Evolutionary conservation across 345 rosid species (phyloP).

Genomic region (Aquilaria malaccensis): DNA sequence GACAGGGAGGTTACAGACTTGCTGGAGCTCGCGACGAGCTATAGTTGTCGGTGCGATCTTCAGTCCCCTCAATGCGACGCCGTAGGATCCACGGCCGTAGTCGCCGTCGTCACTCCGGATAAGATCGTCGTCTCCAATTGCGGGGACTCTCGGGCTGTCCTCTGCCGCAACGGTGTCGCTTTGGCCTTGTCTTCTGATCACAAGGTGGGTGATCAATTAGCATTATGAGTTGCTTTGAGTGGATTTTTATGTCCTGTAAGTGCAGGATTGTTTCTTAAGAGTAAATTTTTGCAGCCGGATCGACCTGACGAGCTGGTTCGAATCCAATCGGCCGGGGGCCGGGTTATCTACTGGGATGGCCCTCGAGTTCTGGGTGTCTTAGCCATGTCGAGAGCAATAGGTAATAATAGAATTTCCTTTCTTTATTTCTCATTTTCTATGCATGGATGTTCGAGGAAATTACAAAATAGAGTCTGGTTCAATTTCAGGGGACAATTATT

Average conservation of each 20-base stretch:
- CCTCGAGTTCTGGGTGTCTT: constrained; percentile 65
- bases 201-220: constrained; percentile 29
- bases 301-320: constrained; percentile 59
- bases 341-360: constrained; percentile 72
- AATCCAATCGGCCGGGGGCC: constrained; percentile 55
- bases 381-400: constrained; percentile 76
- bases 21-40: constrained; percentile 8
- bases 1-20: constrained; percentile 41
- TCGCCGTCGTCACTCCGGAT: constrained; percentile 46
- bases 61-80: constrained; percentile 61
- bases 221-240: too few relatives aligned
- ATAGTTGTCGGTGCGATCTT: constrained; percentile 55
- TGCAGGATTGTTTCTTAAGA: background rate
- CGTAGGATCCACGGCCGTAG: constrained; percentile 68
- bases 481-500: constrained; percentile 42
- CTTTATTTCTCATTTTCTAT: background rate
- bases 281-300: constrained; percentile 43
- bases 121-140: constrained; percentile 55
- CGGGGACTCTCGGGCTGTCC: constrained; percentile 76
- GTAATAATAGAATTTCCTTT: background rate
- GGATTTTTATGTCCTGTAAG: background rate
- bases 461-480: background rate
- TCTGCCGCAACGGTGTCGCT: constrained; percentile 48
- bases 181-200: constrained; percentile 58
- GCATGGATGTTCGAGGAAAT: background rate